Conservation (phyloP, 495 filamentous ascomycete genomes). For the Tuber brumale region DNA sequence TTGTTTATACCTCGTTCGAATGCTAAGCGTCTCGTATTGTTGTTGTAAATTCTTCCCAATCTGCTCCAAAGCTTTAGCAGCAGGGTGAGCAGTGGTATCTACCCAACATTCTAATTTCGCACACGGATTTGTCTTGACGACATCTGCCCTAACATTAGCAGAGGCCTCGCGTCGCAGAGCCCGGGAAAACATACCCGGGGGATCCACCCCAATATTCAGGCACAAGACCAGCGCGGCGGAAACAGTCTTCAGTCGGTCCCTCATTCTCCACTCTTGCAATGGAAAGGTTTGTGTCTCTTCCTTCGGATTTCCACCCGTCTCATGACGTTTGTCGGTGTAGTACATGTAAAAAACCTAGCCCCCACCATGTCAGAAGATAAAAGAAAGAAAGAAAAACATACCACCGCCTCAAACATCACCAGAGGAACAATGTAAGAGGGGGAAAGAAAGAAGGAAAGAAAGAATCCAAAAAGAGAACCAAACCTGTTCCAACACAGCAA, state of each 20-base stretch:
- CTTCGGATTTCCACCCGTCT: constrained; percentile 89
- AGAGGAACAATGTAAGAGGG: background rate
- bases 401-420: background rate
- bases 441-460: background rate
- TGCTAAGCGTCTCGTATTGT: constrained; percentile 90
- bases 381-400: background rate
- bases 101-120: constrained; percentile 96
- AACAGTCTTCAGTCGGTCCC: constrained; percentile 91
- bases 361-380: background rate
- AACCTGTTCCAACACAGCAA: constrained; percentile 47
- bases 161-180: background rate
- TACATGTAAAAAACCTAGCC: constrained; percentile 94
- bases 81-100: constrained; percentile 72
- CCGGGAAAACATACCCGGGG: constrained; percentile 57
- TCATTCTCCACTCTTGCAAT: constrained; percentile 92
- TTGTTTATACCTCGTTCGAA: constrained; percentile 92
- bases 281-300: constrained; percentile 53
- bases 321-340: constrained; percentile 93
- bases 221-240: constrained; percentile 90
- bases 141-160: constrained; percentile 22
- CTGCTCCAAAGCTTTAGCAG: constrained; percentile 79
- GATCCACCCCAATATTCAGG: constrained; percentile 95
- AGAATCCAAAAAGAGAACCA: constrained; percentile 21
- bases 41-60: constrained; percentile 92
- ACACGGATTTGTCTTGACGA: constrained; percentile 80